A percentile compares a stretch with the other conserved stretches of the same genome.
Conservation (phyloP, 345 rosid genomes). For the Heritiera littoralis region DNA sequence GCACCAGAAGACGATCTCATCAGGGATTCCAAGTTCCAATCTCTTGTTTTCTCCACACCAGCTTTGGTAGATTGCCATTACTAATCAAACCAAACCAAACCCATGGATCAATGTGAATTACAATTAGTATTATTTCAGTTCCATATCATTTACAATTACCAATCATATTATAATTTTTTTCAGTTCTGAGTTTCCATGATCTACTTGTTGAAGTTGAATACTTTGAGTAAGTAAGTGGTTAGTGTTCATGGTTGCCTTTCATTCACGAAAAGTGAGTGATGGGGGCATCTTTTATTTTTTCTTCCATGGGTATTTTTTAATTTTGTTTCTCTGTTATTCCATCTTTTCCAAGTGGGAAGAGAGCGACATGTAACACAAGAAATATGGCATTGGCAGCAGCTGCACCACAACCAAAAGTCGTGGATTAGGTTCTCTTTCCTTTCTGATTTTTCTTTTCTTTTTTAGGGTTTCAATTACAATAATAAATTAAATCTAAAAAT, state of each 20-base stretch:
- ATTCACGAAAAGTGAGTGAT: constrained; percentile 90
- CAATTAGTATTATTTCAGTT: constrained; percentile 27
- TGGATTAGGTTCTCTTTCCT: constrained; percentile 67
- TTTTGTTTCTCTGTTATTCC: background rate
- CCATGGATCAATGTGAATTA: constrained; percentile 46
- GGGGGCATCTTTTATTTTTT: constrained; percentile 50
- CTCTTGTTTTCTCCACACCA: constrained; percentile 58
- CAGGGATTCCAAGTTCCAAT: constrained; percentile 61
- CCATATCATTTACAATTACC: constrained; percentile 10
- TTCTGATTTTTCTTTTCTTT: constrained; percentile 21
- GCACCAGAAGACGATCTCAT: constrained; percentile 80
- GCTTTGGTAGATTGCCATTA: constrained; percentile 92
- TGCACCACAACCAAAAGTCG: constrained; percentile 64
- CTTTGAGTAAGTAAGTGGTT: constrained; percentile 89
- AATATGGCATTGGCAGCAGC: constrained; percentile 49
- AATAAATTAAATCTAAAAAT: constrained; percentile 19
- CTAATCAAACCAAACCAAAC: constrained; percentile 26
- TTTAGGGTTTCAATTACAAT: background rate
- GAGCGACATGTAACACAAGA: constrained; percentile 31
- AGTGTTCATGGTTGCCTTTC: constrained; percentile 80
- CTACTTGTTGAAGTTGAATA: constrained; percentile 65
- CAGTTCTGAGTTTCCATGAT: constrained; percentile 30
- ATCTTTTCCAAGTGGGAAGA: constrained; percentile 34
- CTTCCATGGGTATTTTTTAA: background rate
- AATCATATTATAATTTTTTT: constrained; percentile 5